Base-by-base conservation (phyloP, 805 yeast species). In the Yarrowia divulgata region DNA sequence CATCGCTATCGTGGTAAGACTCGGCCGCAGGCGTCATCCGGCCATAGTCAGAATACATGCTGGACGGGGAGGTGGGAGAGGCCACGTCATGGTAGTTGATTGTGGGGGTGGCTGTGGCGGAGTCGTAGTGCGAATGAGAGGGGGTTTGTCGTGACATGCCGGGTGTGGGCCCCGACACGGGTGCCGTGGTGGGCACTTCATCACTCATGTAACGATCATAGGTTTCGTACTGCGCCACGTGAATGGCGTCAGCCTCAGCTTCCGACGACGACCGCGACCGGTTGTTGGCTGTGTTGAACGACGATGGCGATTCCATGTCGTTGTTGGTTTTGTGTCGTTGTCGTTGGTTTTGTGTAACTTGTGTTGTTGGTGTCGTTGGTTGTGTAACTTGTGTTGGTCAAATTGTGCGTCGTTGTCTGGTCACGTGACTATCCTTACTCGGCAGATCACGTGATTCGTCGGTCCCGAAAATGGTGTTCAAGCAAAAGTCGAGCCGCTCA, bases 271-370 rank as follows among this genome's bases (percentile, higher is more conserved):
- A 57, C 37, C 63, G 63, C 3, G 35, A 18, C 7, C 63, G 63
- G 63, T 29, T 29, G 63, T 40, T 57, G 48, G 63, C 63, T 14
- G 63, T 57, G 37, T 57, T 57, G 48, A 57, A 57, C 16, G 63
- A 57, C 39, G 63, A 57, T 4, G 63, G 63, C 39, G 63, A 57
- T 9, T 57, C 63, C 63, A 57, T 57, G 55, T 19, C 19, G 54
- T 49, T 12, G 29, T 39, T 39, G 10, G 43, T 40, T 7, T 23
- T 7, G 50, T 23, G 23, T 46, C 3, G 3, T 3, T 43, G 46
- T 43, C 46, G 46, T 12, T 13, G 6, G 43, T 40, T 40, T 40
- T 40, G 45, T 40, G 45, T 4, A 14, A 16, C 18, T 40, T 40
- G n/a, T 16, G 18, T 16, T 6, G 13, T 10, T 3, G 12, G 10